These are phyloP conservation scores for Penicillium janthinellum DNA, from an alignment of 2,329 filamentous ascomycete genomes.

Conservation along the genomic window DNA sequence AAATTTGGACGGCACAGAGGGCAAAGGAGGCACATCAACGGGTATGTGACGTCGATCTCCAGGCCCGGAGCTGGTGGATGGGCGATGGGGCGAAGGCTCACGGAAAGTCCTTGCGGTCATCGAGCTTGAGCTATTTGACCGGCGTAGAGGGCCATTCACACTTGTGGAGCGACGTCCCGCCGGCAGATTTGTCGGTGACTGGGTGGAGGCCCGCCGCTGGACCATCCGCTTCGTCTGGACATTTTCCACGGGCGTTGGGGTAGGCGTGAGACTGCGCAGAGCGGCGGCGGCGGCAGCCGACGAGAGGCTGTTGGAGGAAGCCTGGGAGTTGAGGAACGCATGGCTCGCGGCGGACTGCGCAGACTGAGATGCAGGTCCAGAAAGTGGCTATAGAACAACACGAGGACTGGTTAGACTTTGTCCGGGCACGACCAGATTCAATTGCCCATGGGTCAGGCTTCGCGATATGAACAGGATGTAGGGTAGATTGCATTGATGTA, in stretches of 20 bases:
- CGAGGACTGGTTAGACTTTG: conserved; percentile 16
- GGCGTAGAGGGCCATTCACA: conserved; percentile 54
- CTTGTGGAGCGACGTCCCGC: conserved; percentile 44
- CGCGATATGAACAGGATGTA: no score
- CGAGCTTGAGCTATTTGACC: conserved; percentile 71
- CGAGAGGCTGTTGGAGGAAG: conserved; percentile 69
- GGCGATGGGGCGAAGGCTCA: conserved; percentile 64
- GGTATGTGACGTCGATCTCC: conserved; percentile 34
- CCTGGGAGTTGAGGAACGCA: conserved; percentile 72
- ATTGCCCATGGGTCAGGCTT: not conserved
- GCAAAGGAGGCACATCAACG: conserved; percentile 69
- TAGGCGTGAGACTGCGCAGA: conserved; percentile 73
- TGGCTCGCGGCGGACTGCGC: conserved; percentile 79
- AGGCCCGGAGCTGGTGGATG: conserved; percentile 48
- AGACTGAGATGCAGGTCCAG: conserved; percentile 66
- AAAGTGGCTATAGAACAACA: conserved; percentile 57
- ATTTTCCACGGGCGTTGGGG: conserved; percentile 76
- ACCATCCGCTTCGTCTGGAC: conserved; percentile 85
- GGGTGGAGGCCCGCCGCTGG: conserved; percentile 70
- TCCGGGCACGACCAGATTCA: not conserved
- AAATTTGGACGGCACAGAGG: conserved; percentile 64
- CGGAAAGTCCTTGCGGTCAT: conserved; percentile 91
- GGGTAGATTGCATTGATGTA: not conserved
- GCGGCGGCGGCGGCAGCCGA: conserved; percentile 85
- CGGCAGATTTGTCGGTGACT: conserved; percentile 62